Conservation (phyloP, 1,139 yeast genomes). For the Scheffersomyces segobiensis region DNA sequence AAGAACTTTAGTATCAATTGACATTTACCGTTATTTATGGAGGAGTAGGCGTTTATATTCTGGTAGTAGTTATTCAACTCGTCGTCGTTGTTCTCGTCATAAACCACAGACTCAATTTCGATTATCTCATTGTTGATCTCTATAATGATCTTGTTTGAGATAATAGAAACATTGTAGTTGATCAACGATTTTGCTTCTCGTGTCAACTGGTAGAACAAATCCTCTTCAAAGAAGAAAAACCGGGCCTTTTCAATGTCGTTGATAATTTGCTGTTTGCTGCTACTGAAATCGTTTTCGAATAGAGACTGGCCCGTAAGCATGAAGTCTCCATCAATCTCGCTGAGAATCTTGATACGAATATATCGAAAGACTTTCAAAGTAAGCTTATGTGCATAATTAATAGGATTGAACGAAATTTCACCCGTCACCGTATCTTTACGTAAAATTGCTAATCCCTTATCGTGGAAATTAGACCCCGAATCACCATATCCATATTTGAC, state of each 20-base stretch:
- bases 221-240: conserved; percentile 81
- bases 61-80: conserved; percentile 32
- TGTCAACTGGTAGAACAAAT: conserved; percentile 66
- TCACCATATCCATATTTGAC: conserved; percentile 91
- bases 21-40: conserved; percentile 45
- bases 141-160: conserved; percentile 61
- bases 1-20: conserved; percentile 54
- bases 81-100: conserved; percentile 48
- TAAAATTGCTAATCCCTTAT: conserved; percentile 74
- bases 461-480: conserved; percentile 72
- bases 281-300: conserved; percentile 22
- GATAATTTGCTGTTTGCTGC: conserved; percentile 38
- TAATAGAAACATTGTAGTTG: conserved; percentile 71
- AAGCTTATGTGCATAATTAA: conserved; percentile 17
- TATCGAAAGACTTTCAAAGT: conserved; percentile 37
- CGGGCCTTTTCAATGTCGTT: conserved; percentile 61
- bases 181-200: conserved; percentile 74
- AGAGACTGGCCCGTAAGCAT: conserved; percentile 50
- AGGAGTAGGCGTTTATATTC: conserved; percentile 30
- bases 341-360: conserved; percentile 54
- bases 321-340: conserved; percentile 54
- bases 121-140: conserved; percentile 67
- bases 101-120: conserved; percentile 65
- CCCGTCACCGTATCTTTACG: conserved; percentile 40
- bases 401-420: conserved; percentile 34